Conservation (phyloP, 805 yeast species). For the Monosporozyma solicola region DNA sequence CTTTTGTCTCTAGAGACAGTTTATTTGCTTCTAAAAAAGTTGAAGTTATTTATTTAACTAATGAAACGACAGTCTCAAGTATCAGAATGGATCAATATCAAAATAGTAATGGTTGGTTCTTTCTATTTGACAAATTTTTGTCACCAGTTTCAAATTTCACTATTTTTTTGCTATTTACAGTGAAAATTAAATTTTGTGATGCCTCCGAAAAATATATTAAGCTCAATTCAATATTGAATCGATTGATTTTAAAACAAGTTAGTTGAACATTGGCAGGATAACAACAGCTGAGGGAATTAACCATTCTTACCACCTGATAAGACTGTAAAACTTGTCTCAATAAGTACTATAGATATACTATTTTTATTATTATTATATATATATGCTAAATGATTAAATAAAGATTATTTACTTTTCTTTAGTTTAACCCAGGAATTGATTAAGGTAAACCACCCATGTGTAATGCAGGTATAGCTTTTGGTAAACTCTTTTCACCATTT, state of each 20-base stretch:
- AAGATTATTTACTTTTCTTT: no score
- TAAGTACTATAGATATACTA: no score
- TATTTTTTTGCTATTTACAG: neutral
- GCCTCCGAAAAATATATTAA: neutral
- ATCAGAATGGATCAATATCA: no score
- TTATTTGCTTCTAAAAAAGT: neutral
- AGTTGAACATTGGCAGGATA: no score
- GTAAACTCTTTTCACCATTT: constrained; percentile 21
- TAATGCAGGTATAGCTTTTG: constrained; percentile 28
- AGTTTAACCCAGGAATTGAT: neutral
- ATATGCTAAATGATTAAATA: no score
- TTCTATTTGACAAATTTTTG: neutral
- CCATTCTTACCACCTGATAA: no score
- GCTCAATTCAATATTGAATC: no score
- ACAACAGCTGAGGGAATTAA: no score
- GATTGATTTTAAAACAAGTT: no score
- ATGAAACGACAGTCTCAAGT: no score
- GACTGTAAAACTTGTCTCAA: no score
- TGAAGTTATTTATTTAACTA: neutral
- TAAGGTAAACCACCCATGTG: constrained; percentile 30
- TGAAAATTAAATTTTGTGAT: neutral
- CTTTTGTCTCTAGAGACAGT: neutral
- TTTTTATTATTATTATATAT: no score
- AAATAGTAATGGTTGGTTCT: neutral
- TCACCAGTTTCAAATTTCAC: neutral